These are phyloP conservation scores for Carex littledalei DNA, from an alignment of 176 grass and related monocot genomes.

Conservation along the genomic window DNA sequence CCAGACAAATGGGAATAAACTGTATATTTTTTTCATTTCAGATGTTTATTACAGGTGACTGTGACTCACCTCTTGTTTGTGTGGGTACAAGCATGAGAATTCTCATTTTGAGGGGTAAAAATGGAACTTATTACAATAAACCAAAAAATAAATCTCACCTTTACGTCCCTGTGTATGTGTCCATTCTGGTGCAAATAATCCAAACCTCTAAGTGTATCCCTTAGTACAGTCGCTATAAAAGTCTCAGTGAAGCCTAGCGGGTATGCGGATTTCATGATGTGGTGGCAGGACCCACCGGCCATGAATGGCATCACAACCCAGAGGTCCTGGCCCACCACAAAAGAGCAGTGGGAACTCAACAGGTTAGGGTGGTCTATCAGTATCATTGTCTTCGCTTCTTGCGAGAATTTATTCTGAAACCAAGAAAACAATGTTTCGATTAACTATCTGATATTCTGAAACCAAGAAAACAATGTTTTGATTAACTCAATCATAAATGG, in stretches of 20 bases:
- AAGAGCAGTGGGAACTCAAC: conserved; percentile 75
- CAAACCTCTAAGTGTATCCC: conserved; percentile 58
- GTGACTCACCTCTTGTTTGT: neutral
- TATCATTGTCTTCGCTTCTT: conserved; percentile 85
- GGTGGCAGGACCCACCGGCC: conserved; percentile 81
- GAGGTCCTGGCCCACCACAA: conserved; percentile 41
- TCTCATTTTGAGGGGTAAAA: neutral
- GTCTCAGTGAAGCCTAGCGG: conserved; percentile 67
- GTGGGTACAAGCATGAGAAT: neutral
- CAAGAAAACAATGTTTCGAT: neutral
- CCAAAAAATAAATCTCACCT: conserved; percentile 29
- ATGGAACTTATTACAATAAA: neutral
- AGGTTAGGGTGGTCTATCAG: conserved; percentile 83
- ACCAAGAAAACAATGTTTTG: neutral
- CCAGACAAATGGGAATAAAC: neutral
- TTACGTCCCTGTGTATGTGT: conserved; percentile 85
- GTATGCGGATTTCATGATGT: conserved; percentile 77
- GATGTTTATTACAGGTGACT: neutral
- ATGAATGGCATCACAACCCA: conserved; percentile 97
- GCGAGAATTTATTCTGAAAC: conserved; percentile 55
- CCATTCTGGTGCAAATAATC: conserved; percentile 82
- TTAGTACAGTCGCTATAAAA: conserved; percentile 74
- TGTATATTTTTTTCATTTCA: neutral
- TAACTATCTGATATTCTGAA: conserved; percentile 31
- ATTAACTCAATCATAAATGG: neutral